These are phyloP conservation scores for Cylindrodendrum hubeiense DNA, from an alignment of 2,329 filamentous ascomycete species.

Conservation along the genomic window DNA sequence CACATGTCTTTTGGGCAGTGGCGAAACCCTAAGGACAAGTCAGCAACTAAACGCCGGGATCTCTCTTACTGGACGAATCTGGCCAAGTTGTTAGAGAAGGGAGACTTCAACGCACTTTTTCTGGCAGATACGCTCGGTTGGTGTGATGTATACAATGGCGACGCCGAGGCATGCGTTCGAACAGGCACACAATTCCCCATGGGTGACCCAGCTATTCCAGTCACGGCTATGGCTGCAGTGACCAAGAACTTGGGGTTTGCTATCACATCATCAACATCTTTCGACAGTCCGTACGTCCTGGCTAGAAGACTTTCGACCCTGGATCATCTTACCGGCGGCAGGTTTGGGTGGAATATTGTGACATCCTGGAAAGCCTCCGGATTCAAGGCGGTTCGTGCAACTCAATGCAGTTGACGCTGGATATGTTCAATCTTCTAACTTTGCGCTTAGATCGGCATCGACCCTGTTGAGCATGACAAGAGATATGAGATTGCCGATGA, in stretches of 20 bases:
- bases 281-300: conserved; percentile 17
- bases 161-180: conserved; percentile 64
- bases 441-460: too few species aligned
- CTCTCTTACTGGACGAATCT: conserved; percentile 74
- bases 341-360: conserved; percentile 25
- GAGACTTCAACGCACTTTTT: conserved; percentile 72
- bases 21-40: conserved; percentile 24
- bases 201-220: conserved; percentile 65
- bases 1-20: neutral
- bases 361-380: conserved; percentile 24
- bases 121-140: conserved; percentile 65
- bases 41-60: conserved; percentile 13
- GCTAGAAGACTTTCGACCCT: conserved; percentile 23
- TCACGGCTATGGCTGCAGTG: conserved; percentile 74
- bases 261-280: conserved; percentile 70
- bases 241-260: conserved; percentile 74
- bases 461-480: conserved; percentile 19
- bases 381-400: too few species aligned
- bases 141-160: conserved; percentile 26
- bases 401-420: conserved; percentile 20
- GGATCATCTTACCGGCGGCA: conserved; percentile 20
- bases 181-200: conserved; percentile 63
- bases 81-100: conserved; percentile 70
- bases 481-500: conserved; percentile 24
- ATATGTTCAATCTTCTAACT: too few species aligned